Conservation (phyloP, 176 grass and related monocot species). For the Aegilops tauschii region DNA sequence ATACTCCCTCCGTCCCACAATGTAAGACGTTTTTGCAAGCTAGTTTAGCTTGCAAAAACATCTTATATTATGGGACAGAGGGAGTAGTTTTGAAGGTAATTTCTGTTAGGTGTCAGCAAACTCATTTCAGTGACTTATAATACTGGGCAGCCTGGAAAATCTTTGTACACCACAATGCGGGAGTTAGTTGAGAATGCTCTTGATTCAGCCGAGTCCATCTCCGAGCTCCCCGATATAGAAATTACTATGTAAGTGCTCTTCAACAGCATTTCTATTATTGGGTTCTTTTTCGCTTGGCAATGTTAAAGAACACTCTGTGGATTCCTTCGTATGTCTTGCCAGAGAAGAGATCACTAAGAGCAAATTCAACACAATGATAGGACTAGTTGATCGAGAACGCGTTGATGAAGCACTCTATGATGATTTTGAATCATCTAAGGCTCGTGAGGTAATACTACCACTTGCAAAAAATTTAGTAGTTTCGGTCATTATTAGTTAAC, state of each 20-base stretch:
- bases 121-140: neutral
- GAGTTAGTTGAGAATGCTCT: conserved; percentile 98
- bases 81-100: neutral
- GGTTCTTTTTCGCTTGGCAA: neutral
- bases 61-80: too few relatives aligned
- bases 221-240: conserved; percentile 74
- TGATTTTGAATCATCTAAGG: conserved; percentile 97
- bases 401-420: conserved; percentile 89
- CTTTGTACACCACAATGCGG: conserved; percentile 86
- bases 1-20: too few relatives aligned
- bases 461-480: neutral
- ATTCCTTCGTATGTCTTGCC: conserved; percentile 3
- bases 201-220: conserved; percentile 94
- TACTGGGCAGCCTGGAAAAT: conserved; percentile 78
- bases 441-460: conserved; percentile 64
- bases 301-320: neutral
- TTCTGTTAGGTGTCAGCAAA: neutral
- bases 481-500: neutral
- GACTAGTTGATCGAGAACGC: conserved; percentile 76
- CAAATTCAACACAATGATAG: conserved; percentile 99
- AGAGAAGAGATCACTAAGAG: conserved; percentile 94
- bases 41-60: too few relatives aligned
- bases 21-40: too few relatives aligned
- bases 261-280: neutral
- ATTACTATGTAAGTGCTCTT: conserved; percentile 61